Base-by-base conservation (phyloP, 2,329 filamentous ascomycete genomes). In the Phyllosticta ampelicida region DNA sequence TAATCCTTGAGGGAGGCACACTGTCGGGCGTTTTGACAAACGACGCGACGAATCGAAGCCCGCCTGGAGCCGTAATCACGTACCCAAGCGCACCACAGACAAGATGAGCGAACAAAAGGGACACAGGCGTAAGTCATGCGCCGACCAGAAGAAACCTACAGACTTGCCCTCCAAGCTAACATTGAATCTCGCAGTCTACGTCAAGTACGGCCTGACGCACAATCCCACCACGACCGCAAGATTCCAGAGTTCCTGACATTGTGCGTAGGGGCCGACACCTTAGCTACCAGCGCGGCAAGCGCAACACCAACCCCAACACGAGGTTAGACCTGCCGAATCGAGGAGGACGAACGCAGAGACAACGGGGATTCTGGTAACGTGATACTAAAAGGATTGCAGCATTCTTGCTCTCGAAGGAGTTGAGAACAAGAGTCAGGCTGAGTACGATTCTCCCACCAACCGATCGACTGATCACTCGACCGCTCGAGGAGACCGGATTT, bases 351-450 rank as follows among this genome's bases (percentile, higher is more conserved):
- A 18, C 28, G 51, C 11, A 10, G 13, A 20, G 52, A 13, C 11
- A 28, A 21, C 20, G 20, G n/a, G 9, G 18, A 6, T n/a, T 54
- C 23, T 20, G 71, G n/a, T 13, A 44, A 44, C 1, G 36, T 16
- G 36, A 44, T 44, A 44, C 36, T 44, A 44, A 44, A 44, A 16
- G 36, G 13, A 4, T 1, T 26, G 11, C 64, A 83, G 89, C 76
- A 83, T 97, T 79, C 87, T 99, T 81, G 94, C 96, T 86, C 95
- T 99, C 73, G 92, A 99, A 84, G 92, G 92, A 77, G 94, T 97
- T 71, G 90, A 95, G 72, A 84, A 89, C 82, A 85, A 87, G 73
- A 82, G 89, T 72, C 89, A 86, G 75, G 92, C 94, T 78, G 89
- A 86, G 85, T 91, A 86, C 67, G 60, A 44, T 11, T 9, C 23